These are phyloP conservation scores for Backusella macrospora DNA, from an alignment of 192 early-diverging fungal genomes.

Conservation along the genomic window DNA sequence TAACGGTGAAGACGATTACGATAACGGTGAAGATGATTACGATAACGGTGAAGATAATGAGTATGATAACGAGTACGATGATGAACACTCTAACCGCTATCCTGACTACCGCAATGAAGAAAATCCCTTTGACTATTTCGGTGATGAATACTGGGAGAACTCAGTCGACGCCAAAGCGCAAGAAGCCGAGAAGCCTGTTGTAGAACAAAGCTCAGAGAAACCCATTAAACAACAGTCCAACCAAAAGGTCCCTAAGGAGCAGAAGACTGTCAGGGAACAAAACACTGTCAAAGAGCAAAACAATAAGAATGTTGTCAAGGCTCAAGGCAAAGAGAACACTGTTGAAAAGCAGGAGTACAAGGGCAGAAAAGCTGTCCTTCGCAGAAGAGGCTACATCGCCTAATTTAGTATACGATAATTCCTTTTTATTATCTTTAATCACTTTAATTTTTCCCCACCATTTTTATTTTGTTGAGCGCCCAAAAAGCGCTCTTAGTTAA, in stretches of 20 bases:
- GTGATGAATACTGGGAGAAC: constrained; percentile 12
- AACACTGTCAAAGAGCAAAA: constrained; percentile 3
- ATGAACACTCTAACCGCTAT: background rate
- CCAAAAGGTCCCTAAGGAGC: background rate
- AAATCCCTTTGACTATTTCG: constrained; percentile 7
- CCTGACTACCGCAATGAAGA: background rate
- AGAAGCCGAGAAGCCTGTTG: background rate
- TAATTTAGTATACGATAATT: constrained; percentile 7
- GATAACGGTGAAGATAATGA: background rate
- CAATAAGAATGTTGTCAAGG: background rate
- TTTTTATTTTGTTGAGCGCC: constrained; percentile 8
- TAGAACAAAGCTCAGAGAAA: background rate
- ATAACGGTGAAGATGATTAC: background rate
- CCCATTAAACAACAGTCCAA: background rate
- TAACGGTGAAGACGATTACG: background rate
- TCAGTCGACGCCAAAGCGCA: background rate
- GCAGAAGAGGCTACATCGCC: constrained; percentile 11
- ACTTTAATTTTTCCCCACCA: background rate
- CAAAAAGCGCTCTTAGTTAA: constrained; percentile 15
- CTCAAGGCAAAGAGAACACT: constrained; percentile 5
- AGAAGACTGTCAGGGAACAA: background rate
- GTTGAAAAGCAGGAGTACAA: constrained; percentile 17
- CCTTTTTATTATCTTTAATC: background rate
- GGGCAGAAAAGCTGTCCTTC: constrained; percentile 9
- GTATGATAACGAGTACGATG: background rate